Conservation (phyloP, 2,329 filamentous ascomycete genomes). For the Samsoniella hepiali region DNA sequence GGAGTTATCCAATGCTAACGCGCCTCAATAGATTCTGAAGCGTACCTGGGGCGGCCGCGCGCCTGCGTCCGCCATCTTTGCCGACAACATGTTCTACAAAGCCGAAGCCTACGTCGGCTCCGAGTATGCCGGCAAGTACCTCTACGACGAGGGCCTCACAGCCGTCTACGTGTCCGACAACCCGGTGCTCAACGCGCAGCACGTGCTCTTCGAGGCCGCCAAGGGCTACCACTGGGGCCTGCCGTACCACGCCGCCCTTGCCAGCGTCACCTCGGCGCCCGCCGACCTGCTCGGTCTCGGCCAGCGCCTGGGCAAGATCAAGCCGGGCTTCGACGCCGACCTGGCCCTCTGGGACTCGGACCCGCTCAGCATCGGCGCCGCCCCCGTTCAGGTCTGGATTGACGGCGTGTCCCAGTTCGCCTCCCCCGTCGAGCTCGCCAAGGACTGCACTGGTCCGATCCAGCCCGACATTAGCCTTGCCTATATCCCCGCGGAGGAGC, state of each 20-base stretch:
- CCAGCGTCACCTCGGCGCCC: slow-evolving; percentile 56
- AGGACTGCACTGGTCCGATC: slow-evolving; percentile 42
- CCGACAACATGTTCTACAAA: slow-evolving; percentile 73
- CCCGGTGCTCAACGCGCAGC: slow-evolving; percentile 66
- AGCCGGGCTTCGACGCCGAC: slow-evolving; percentile 60
- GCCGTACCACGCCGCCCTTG: slow-evolving; percentile 57
- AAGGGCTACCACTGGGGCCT: slow-evolving; percentile 59
- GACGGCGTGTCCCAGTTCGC: slow-evolving; percentile 58
- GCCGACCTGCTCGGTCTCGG: slow-evolving; percentile 57
- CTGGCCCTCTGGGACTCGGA: slow-evolving; percentile 62
- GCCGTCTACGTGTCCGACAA: slow-evolving; percentile 70
- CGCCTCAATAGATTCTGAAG: slow-evolving; percentile 45
- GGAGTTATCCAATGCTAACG: neutral
- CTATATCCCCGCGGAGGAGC: slow-evolving; percentile 39
- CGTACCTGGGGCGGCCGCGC: slow-evolving; percentile 52
- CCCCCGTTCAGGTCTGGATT: slow-evolving; percentile 62
- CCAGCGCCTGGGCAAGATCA: slow-evolving; percentile 57
- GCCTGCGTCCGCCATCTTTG: slow-evolving; percentile 62
- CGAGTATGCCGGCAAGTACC: slow-evolving; percentile 62
- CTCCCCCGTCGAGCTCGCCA: slow-evolving; percentile 51
- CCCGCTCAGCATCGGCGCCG: slow-evolving; percentile 56
- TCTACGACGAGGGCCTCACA: slow-evolving; percentile 63
- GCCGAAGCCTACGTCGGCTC: slow-evolving; percentile 62
- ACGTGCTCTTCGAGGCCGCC: slow-evolving; percentile 63
- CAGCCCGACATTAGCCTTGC: slow-evolving; percentile 39